Conservation (phyloP, 2,329 filamentous ascomycete species). For the Cryphonectria parasitica region DNA sequence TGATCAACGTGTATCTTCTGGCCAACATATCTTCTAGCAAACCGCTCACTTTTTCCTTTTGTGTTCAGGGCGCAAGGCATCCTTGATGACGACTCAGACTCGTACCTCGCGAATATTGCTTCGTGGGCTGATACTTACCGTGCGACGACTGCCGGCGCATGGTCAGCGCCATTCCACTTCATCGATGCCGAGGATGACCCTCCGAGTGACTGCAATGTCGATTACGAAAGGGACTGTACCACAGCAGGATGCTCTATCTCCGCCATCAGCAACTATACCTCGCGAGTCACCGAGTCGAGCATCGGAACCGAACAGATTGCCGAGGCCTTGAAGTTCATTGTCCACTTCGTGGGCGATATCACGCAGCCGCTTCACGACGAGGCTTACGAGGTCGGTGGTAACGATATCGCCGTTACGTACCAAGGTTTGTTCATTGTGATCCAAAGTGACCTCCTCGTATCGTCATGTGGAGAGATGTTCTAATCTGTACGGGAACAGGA, state of each 20-base stretch:
- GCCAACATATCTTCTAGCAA: too few species aligned
- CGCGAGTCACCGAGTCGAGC: constrained; percentile 30
- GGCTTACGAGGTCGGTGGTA: constrained; percentile 57
- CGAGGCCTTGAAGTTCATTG: constrained; percentile 45
- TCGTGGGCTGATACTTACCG: constrained; percentile 56
- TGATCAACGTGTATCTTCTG: background rate
- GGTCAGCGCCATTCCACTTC: constrained; percentile 52
- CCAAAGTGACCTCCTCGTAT: background rate
- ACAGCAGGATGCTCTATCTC: constrained; percentile 49
- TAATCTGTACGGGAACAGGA: constrained; percentile 29
- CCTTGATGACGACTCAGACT: constrained; percentile 37
- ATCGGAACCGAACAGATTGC: constrained; percentile 31
- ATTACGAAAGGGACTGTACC: constrained; percentile 49
- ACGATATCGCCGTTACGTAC: constrained; percentile 59
- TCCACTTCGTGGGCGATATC: constrained; percentile 60
- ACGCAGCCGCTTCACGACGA: constrained; percentile 60
- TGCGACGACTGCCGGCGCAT: constrained; percentile 50
- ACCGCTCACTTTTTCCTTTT: background rate
- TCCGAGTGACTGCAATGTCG: constrained; percentile 49
- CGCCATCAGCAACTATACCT: constrained; percentile 45
- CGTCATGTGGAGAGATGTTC: background rate
- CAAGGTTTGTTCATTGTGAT: constrained; percentile 34
- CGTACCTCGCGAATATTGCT: constrained; percentile 46
- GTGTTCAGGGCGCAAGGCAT: constrained; percentile 37
- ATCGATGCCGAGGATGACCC: constrained; percentile 59